Evolutionary conservation across 2,329 filamentous ascomycete species (phyloP).

Genomic region (Alternaria longipes): DNA sequence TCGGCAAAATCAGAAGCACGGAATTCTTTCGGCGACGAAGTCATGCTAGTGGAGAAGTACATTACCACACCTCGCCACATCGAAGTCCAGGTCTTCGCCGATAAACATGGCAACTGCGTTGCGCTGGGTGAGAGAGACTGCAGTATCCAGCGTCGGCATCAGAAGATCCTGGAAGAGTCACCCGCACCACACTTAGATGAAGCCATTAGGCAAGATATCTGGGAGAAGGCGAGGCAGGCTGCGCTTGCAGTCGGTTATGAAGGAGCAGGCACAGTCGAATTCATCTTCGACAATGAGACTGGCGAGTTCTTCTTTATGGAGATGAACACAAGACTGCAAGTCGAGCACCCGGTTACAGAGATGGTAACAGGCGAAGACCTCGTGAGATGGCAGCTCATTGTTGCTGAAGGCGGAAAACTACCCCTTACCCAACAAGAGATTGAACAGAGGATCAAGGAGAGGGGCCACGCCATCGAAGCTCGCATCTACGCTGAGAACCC

Average conservation of each 20-base stretch:
- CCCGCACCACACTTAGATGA: constrained; percentile 70
- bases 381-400: constrained; percentile 93
- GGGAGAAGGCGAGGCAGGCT: constrained; percentile 70
- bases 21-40: constrained; percentile 71
- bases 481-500: constrained; percentile 97
- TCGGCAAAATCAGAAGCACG: constrained; percentile 71
- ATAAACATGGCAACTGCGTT: constrained; percentile 71
- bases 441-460: constrained; percentile 73
- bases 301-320: constrained; percentile 76
- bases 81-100: constrained; percentile 73
- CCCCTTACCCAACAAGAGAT: constrained; percentile 73
- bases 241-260: constrained; percentile 71
- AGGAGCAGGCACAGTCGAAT: constrained; percentile 73
- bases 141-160: constrained; percentile 71
- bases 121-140: constrained; percentile 72
- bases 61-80: constrained; percentile 73
- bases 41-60: constrained; percentile 74
- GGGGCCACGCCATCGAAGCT: constrained; percentile 92
- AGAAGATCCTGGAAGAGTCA: constrained; percentile 73
- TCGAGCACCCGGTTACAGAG: constrained; percentile 94
- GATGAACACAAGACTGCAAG: constrained; percentile 85
- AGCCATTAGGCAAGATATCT: constrained; percentile 68
- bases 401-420: constrained; percentile 76
- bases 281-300: constrained; percentile 74
- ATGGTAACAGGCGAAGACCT: constrained; percentile 80